Evolutionary conservation across 768 basidiomycete species (phyloP).

Genomic region (Hypholoma sublateritium): DNA sequence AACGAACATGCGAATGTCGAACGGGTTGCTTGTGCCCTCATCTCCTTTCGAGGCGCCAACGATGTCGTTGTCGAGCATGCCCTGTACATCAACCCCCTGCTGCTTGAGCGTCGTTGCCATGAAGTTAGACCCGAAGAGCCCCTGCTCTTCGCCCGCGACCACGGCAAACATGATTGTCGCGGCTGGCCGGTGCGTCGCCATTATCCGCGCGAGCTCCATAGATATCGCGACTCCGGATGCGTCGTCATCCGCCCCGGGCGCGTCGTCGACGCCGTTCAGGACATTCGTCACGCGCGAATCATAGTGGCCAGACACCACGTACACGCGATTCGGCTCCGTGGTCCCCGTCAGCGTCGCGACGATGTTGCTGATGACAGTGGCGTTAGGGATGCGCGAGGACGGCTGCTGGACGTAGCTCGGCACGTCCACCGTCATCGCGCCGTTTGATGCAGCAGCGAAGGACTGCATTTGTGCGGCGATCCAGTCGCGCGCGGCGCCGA

Average conservation of each 20-base stretch:
- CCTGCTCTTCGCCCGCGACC: conserved; percentile 55
- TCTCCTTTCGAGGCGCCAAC: conserved; percentile 52
- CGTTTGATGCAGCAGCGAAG: conserved; percentile 36
- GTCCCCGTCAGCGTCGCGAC: conserved; percentile 49
- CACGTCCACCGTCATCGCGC: conserved; percentile 43
- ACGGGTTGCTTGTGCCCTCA: conserved; percentile 43
- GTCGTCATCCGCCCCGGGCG: conserved; percentile 56
- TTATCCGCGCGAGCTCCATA: conserved; percentile 51
- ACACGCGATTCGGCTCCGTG: conserved; percentile 49
- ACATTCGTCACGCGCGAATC: conserved; percentile 45
- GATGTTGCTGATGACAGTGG: conserved; percentile 53
- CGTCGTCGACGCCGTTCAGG: conserved; percentile 41
- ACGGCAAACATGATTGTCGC: conserved; percentile 55
- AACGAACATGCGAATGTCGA: conserved; percentile 51
- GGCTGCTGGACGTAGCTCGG: conserved; percentile 45
- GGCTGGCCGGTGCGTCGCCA: conserved; percentile 44
- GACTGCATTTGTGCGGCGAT: conserved; percentile 45
- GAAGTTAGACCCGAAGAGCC: conserved; percentile 46
- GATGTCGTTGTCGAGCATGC: conserved; percentile 58
- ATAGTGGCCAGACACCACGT: conserved; percentile 56
- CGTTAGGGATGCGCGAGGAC: conserved; percentile 32
- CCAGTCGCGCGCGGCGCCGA: conserved; percentile 59
- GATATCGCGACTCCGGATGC: conserved; percentile 55
- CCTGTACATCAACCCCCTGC: conserved; percentile 49
- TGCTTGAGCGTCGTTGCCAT: conserved; percentile 43